phyloP scores from a whole-genome alignment of 2,329 filamentous ascomycete genomes.

The Ophiostoma angusticollis region DNA sequence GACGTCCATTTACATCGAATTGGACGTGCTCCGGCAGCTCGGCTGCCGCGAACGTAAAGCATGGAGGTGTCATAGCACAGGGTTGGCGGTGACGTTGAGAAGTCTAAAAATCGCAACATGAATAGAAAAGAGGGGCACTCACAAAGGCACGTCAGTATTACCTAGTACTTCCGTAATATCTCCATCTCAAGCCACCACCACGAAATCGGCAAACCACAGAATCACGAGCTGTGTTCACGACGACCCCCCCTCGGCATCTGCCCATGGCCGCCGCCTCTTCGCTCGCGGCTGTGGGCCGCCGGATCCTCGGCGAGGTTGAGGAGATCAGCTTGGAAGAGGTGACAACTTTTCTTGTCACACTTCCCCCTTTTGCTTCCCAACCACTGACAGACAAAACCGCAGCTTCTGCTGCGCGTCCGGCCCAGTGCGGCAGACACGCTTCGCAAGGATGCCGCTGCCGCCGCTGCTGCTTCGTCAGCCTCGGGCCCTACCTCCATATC shows the following conservation, averaged over 20 bases:
- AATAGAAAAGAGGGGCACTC: not conserved
- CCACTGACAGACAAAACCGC: not conserved
- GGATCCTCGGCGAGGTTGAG: constrained; percentile 42
- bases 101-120: not conserved
- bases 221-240: not conserved
- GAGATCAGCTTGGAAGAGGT: constrained; percentile 49
- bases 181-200: too few relatives aligned
- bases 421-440: too few relatives aligned
- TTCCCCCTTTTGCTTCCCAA: constrained; percentile 9
- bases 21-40: constrained; percentile 39
- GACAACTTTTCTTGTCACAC: too few relatives aligned
- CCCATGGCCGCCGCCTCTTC: constrained; percentile 12
- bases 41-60: constrained; percentile 38
- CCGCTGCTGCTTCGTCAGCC: constrained; percentile 3
- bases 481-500: not conserved
- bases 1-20: constrained; percentile 32
- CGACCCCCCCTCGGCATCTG: not conserved
- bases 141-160: too few relatives aligned
- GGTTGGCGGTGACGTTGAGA: not conserved
- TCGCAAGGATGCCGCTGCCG: too few relatives aligned
- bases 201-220: too few relatives aligned
- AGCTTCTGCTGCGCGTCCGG: constrained; percentile 9
- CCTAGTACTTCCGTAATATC: too few relatives aligned
- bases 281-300: constrained; percentile 31
- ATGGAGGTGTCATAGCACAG: constrained; percentile 46